Evolutionary conservation across 805 yeast species (phyloP).

Genomic region (Cephaloascus fragrans): DNA sequence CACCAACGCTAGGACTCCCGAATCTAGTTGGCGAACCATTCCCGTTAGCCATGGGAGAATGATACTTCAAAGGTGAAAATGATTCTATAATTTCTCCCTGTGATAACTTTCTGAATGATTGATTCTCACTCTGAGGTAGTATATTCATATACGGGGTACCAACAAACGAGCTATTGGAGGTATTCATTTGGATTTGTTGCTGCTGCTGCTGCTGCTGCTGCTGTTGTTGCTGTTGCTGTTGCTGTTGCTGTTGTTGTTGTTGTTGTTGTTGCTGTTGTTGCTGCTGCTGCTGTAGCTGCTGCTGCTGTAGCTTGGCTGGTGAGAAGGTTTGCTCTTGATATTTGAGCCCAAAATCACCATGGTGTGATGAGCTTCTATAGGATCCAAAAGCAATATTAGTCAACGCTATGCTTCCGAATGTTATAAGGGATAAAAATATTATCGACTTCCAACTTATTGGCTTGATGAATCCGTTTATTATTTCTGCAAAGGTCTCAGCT

Average conservation of each 20-base stretch:
- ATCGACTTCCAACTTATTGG: slow-evolving; percentile 67
- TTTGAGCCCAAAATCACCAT: background rate
- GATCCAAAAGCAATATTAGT: slow-evolving; percentile 41
- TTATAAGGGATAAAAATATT: slow-evolving; percentile 31
- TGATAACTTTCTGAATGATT: background rate
- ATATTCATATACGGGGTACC: background rate
- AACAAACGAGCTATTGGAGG: background rate
- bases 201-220: slow-evolving; percentile 1
- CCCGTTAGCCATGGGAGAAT: background rate
- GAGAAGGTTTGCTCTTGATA: background rate
- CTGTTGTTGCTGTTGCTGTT: slow-evolving; percentile 1
- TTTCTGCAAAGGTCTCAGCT: slow-evolving; percentile 78
- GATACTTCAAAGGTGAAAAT: background rate
- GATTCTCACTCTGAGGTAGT: background rate
- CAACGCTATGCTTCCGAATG: slow-evolving; percentile 41
- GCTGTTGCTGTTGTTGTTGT: slow-evolving; percentile 1
- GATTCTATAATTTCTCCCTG: background rate
- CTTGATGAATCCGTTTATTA: slow-evolving; percentile 63
- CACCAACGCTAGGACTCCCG: background rate
- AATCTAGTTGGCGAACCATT: background rate
- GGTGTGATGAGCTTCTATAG: slow-evolving; percentile 8
- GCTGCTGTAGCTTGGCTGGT: background rate
- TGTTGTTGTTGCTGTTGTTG: slow-evolving; percentile 1
- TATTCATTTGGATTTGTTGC: background rate
- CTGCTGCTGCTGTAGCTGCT: background rate